These are phyloP conservation scores for Linnemannia hyalina DNA, from an alignment of 192 early-diverging fungal species.

Conservation along the genomic window DNA sequence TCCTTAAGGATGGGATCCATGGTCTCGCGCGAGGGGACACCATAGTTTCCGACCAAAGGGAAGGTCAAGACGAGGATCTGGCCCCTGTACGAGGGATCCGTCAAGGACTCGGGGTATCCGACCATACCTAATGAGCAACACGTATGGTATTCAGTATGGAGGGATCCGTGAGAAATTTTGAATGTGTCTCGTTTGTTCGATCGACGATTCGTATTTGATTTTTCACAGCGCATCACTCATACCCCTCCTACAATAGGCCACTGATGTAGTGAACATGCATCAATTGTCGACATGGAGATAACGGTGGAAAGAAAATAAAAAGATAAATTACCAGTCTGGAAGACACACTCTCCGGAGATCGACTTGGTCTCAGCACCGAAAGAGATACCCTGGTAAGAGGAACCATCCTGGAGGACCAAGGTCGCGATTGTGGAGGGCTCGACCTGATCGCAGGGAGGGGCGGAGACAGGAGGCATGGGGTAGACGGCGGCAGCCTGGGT, in stretches of 20 bases:
- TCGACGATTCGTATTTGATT: slow-evolving; percentile 11
- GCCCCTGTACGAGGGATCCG: slow-evolving; percentile 97
- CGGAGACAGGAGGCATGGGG: slow-evolving; percentile 43
- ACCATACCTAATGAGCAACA: slow-evolving; percentile 87
- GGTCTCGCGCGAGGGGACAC: slow-evolving; percentile 90
- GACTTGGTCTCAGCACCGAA: slow-evolving; percentile 92
- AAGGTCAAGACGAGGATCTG: slow-evolving; percentile 99
- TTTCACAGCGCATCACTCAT: neutral
- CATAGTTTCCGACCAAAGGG: slow-evolving; percentile 74
- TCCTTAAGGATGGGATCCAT: slow-evolving; percentile 88
- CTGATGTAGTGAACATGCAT: neutral
- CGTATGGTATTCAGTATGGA: too few relatives aligned
- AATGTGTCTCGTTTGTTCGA: slow-evolving; percentile 13
- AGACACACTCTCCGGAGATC: slow-evolving; percentile 97
- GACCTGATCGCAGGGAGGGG: slow-evolving; percentile 41
- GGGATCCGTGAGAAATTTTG: slow-evolving; percentile 13
- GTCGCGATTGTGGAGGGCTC: slow-evolving; percentile 68
- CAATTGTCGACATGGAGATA: neutral
- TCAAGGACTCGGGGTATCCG: slow-evolving; percentile 98
- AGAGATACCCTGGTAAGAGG: slow-evolving; percentile 87
- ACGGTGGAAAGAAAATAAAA: neutral
- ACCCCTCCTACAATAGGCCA: neutral
- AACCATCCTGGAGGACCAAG: slow-evolving; percentile 90
- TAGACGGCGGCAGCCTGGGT: slow-evolving; percentile 10
- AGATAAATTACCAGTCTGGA: slow-evolving; percentile 88